Conservation (phyloP, 75 land plant genomes). For the Gnetum montanum region DNA sequence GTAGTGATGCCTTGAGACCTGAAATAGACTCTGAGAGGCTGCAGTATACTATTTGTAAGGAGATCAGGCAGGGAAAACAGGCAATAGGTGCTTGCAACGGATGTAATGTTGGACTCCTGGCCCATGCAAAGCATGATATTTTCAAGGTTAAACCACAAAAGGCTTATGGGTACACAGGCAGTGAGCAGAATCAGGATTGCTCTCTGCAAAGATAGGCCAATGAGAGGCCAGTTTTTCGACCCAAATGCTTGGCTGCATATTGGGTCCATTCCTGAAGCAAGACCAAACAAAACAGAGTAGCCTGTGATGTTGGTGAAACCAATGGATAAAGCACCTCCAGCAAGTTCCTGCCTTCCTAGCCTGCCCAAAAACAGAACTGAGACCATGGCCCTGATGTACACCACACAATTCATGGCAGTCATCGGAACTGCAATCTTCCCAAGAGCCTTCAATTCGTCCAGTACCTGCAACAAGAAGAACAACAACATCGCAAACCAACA, state of each 20-base stretch:
- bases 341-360: slow-evolving; percentile 75
- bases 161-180: slow-evolving; percentile 58
- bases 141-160: slow-evolving; percentile 65
- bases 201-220: slow-evolving; percentile 66
- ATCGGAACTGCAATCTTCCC: slow-evolving; percentile 66
- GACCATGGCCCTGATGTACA: slow-evolving; percentile 57
- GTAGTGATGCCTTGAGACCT: slow-evolving; percentile 62
- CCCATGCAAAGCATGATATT: slow-evolving; percentile 52
- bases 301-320: slow-evolving; percentile 97
- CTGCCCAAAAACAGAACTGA: slow-evolving; percentile 82
- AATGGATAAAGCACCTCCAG: slow-evolving; percentile 87
- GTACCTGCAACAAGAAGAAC: slow-evolving; percentile 44
- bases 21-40: slow-evolving; percentile 71
- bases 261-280: slow-evolving; percentile 89
- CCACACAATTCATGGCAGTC: slow-evolving; percentile 70
- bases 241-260: slow-evolving; percentile 88
- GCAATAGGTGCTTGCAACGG: slow-evolving; percentile 63
- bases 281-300: slow-evolving; percentile 81
- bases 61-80: slow-evolving; percentile 77
- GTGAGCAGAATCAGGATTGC: slow-evolving; percentile 56
- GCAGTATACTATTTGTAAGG: slow-evolving; percentile 65
- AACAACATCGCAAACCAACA: no score
- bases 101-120: slow-evolving; percentile 63
- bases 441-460: slow-evolving; percentile 57
- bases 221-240: slow-evolving; percentile 52